Base-by-base conservation (phyloP, 805 yeast genomes). In the Saccharomycopsis malanga region DNA sequence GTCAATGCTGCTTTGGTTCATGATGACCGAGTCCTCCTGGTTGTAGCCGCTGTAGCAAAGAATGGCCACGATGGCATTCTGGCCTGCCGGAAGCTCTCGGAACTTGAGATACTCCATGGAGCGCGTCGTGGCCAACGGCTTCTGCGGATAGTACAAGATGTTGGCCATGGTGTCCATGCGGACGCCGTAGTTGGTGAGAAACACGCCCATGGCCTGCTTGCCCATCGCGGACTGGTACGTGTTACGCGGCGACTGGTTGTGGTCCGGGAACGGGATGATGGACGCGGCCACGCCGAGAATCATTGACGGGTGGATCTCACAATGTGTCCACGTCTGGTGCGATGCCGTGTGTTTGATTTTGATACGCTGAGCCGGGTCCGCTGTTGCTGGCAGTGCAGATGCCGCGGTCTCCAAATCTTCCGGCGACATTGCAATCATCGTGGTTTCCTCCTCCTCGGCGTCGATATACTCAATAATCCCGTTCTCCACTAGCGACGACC, bases 131-230 rank as follows among this genome's bases (percentile, higher is more conserved):
- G 98, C 98, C 63, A 93, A 72, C 14, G 98, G 98, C 65, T 93
- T 93, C 64, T 93, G 98, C 35, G 98, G 98, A 62, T 93, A 93
- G 63, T 93, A 93, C 57, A 93, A 73, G 58, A 93, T 91, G 62
- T 93, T 93, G 7, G 98, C 97, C 98, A 93, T 93, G 1, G 98
- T 93, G 67, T 93, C 98, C 98, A 93, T 93, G 70, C 98, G 86
- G 45, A 91, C 96, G 50, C 83, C 77, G 66, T 91, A 93, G 62
- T 93, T 93, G 3, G 98, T 93, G 59, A 91, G 74, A 66, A 86
- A 91, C 7, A 93, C 98, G 63, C 98, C 98, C 98, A 93, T 93
- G 49, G 98, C 98, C 71, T 93, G 98, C 68, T 93, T 93, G 79
- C 98, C 98, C 98, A 93, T 93, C 54, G 98, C 98, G 64, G 96